Base-by-base conservation (phyloP, 2,329 filamentous ascomycete species). In the Alternaria atra region DNA sequence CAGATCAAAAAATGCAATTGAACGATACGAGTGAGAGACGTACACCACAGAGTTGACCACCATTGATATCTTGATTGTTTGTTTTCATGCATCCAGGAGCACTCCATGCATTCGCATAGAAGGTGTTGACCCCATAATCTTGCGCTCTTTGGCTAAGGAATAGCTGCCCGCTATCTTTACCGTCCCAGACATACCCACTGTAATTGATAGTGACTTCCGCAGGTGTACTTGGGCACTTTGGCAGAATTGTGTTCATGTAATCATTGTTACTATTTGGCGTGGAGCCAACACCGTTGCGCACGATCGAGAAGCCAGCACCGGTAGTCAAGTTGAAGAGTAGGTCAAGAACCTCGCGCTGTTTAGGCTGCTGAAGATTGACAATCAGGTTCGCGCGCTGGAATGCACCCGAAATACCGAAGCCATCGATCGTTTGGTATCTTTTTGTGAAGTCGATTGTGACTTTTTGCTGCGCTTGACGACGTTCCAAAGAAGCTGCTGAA, bases 71-170 rank as follows among this genome's bases (percentile, higher is more conserved):
- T 52, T 80, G 74, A 3, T 71, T 70, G 55, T 84, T 84, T 5
- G 80, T 84, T 76, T 85, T 84, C 83, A 85, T 85, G 66, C 80
- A 85, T 0, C 81, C 82, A 0, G 82, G 83, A 0, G 83, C 83
- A 58, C 79, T 81, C 83, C 83, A 85, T 0, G 83, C 82, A 71
- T 85, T 80, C 1, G 79, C 80, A 62, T 84, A 83, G 61, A 84
- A 80, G 2, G 74, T 79, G 29, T 76, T 85, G 7, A 84, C 78
- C 1, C 81, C 80, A 64, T 81, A 80, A 27, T 66, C 64, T 25
- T 76, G 69, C 4, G 84, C 85, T 69, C 84, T 77, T 71, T 86
- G 79, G 7, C 81, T 81, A 39, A 87, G 76, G 73, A 80, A 86
- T 13, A 87, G 72, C 74, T 87, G 85, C 6, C 83, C 82, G 23